Percentiles rank a stretch among this genome's conserved stretches.
Conservation (phyloP, 371 early-diverging fungal species). For the Zychaea mexicana region DNA sequence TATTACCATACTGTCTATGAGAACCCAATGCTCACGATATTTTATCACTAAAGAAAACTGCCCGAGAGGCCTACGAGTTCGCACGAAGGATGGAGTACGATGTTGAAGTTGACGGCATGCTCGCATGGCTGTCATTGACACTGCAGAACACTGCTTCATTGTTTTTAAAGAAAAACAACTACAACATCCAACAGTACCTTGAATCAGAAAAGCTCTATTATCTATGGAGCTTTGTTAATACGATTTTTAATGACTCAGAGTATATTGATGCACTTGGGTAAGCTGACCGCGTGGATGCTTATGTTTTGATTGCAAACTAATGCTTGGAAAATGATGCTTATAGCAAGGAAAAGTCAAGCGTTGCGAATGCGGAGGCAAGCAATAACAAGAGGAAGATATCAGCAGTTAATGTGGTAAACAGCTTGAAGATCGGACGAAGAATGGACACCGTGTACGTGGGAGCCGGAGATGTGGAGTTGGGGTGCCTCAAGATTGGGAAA, state of each 20-base stretch:
- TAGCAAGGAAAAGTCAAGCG: constrained; percentile 16
- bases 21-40: no score
- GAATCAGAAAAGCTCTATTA: constrained; percentile 8
- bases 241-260: background rate
- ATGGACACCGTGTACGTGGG: constrained; percentile 12
- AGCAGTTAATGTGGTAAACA: constrained; percentile 6
- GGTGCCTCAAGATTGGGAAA: constrained; percentile 11
- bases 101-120: background rate
- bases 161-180: background rate
- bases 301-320: background rate
- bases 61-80: background rate
- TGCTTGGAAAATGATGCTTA: background rate
- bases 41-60: background rate
- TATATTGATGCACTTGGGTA: background rate
- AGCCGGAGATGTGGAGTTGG: constrained; percentile 10
- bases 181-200: background rate
- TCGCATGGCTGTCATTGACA: background rate
- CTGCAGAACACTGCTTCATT: background rate
- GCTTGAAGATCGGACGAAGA: constrained; percentile 7
- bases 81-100: background rate
- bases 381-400: constrained; percentile 11
- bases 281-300: background rate
- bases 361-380: constrained; percentile 5
- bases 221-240: constrained; percentile 1
- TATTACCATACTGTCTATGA: no score